Evolutionary conservation across 2,329 filamentous ascomycete genomes (phyloP).

Genomic region (Monilinia laxa): DNA sequence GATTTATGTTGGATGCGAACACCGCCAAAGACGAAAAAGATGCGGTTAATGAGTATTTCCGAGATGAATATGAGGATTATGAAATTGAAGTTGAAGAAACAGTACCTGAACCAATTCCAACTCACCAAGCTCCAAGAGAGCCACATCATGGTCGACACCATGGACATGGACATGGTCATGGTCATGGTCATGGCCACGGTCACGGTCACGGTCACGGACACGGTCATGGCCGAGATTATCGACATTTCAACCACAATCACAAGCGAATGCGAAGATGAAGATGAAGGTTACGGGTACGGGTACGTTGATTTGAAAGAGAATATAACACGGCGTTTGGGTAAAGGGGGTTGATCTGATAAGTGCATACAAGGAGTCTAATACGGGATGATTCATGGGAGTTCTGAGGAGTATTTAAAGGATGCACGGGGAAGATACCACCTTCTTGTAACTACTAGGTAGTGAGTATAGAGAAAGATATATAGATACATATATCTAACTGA

Average conservation of each 20-base stretch:
- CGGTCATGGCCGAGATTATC: constrained; percentile 26
- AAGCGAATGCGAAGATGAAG: constrained; percentile 27
- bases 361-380: background rate
- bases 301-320: background rate
- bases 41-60: constrained; percentile 66
- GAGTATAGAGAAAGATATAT: too few species aligned
- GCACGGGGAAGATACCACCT: background rate
- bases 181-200: constrained; percentile 18
- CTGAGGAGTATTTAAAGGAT: background rate
- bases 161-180: constrained; percentile 23
- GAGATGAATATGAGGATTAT: constrained; percentile 73
- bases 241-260: constrained; percentile 25
- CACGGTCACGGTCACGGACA: constrained; percentile 19
- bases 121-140: constrained; percentile 24
- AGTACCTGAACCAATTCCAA: constrained; percentile 27
- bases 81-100: constrained; percentile 73
- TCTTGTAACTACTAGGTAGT: background rate
- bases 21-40: constrained; percentile 70
- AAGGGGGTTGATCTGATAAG: background rate
- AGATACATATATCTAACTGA: background rate
- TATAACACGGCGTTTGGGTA: constrained; percentile 7
- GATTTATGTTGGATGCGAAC: constrained; percentile 84
- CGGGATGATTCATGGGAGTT: background rate
- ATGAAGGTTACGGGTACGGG: constrained; percentile 8
- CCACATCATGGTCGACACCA: constrained; percentile 25